A percentile compares a stretch with the other conserved stretches of the same genome.
phyloP scores from a whole-genome alignment of 2,329 filamentous ascomycete species.

The Sporothrix globosa region DNA sequence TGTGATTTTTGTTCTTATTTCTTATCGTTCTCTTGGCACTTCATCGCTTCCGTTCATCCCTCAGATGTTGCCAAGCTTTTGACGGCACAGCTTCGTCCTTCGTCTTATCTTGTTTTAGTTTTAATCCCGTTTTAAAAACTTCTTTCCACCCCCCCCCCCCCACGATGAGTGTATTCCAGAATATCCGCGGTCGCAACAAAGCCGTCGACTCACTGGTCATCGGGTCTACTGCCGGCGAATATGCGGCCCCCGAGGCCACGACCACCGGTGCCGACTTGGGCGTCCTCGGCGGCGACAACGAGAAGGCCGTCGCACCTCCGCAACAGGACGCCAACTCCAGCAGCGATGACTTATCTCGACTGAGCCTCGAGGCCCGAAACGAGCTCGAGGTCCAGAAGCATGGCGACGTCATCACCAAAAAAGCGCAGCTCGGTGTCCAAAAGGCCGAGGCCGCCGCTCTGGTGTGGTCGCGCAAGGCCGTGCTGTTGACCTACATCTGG shows the following conservation, averaged over 20 bases:
- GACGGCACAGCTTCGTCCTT: constrained; percentile 12
- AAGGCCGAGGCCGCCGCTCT: constrained; percentile 54
- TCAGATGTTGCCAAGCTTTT: constrained; percentile 9
- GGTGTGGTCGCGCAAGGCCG: constrained; percentile 48
- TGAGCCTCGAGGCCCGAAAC: constrained; percentile 34
- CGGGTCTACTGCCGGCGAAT: not conserved
- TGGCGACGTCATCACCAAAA: constrained; percentile 30
- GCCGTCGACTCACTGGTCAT: constrained; percentile 25
- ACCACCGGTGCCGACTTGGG: not conserved
- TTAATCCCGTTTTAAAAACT: not conserved
- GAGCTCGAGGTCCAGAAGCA: constrained; percentile 33
- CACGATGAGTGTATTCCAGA: constrained; percentile 30
- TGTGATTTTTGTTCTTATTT: not conserved
- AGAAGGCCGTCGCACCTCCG: not conserved
- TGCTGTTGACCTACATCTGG: constrained; percentile 43
- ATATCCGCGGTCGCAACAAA: constrained; percentile 27
- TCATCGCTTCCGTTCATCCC: not conserved
- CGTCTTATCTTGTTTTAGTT: not conserved
- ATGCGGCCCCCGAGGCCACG: not conserved
- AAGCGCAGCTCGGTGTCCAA: constrained; percentile 51
- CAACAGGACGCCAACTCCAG: constrained; percentile 12
- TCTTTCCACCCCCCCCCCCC: not conserved
- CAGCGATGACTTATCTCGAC: constrained; percentile 27
- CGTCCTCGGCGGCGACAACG: constrained; percentile 1
- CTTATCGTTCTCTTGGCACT: not conserved